These are phyloP conservation scores for Keqinozyma sinolaborantium DNA, from an alignment of 1,139 yeast species.

Conservation along the genomic window DNA sequence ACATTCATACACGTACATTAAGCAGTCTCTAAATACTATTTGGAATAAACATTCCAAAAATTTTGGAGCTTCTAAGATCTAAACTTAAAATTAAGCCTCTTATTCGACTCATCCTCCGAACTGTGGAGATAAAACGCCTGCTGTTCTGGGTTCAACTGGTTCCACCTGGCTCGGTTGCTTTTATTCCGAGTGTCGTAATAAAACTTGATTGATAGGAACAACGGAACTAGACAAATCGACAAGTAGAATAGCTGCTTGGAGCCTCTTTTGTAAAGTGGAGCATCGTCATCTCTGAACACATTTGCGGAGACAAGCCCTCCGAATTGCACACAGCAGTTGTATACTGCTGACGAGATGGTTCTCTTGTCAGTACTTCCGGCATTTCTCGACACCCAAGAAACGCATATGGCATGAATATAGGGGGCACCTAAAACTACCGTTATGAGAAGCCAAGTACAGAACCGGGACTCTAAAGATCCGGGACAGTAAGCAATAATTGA, in stretches of 20 bases:
- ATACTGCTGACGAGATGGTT: slow-evolving; percentile 55
- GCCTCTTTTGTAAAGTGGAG: slow-evolving; percentile 52
- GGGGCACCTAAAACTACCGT: slow-evolving; percentile 39
- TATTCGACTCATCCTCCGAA: slow-evolving; percentile 47
- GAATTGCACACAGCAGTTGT: slow-evolving; percentile 54
- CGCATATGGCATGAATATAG: slow-evolving; percentile 46
- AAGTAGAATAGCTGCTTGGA: slow-evolving; percentile 28
- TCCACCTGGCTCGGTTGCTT: slow-evolving; percentile 43
- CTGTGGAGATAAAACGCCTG: slow-evolving; percentile 33
- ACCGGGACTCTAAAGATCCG: slow-evolving; percentile 33
- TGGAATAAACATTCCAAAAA: too few relatives aligned
- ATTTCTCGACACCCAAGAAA: slow-evolving; percentile 55
- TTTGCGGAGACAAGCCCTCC: slow-evolving; percentile 47
- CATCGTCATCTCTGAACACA: slow-evolving; percentile 50
- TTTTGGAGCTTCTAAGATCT: too few relatives aligned
- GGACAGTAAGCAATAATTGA: slow-evolving; percentile 1
- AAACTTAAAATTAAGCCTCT: slow-evolving; percentile 45
- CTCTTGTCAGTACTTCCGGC: slow-evolving; percentile 54
- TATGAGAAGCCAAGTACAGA: slow-evolving; percentile 38
- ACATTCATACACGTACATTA: too few relatives aligned
- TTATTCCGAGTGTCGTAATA: slow-evolving; percentile 45
- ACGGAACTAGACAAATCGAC: slow-evolving; percentile 20
- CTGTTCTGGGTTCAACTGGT: slow-evolving; percentile 38
- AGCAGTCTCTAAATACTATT: too few relatives aligned
- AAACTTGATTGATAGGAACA: slow-evolving; percentile 14